Base-by-base conservation (phyloP, 495 filamentous ascomycete species). In the Aspergillus egyptiacus region DNA sequence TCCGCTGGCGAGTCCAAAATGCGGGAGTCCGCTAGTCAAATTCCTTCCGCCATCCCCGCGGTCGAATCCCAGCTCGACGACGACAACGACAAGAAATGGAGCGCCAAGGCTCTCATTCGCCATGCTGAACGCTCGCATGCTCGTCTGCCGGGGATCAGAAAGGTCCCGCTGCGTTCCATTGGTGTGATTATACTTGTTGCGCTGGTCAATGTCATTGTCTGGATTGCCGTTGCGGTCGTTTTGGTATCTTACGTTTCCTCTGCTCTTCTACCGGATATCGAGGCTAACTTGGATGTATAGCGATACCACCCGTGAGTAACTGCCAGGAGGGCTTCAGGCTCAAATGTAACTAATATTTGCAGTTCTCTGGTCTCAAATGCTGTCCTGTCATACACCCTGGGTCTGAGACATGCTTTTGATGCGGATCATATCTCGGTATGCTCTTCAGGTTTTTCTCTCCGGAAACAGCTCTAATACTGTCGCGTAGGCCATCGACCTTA, bases 391-490 rank as follows among this genome's bases (percentile, higher is more conserved):
- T 96, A 94, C 64, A 91, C 90, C 0, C 75, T 98, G 5, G 91
- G 93, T 6, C 77, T 98, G 17, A 81, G 93, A 43, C 91, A 98
- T 75, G 93, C 93, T 3, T 82, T 96, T 39, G 93, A 96, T 62
- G 93, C 93, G 13, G 91, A 98, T 66, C 93, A 98, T 68, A 96
- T 98, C 66, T 83, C 85, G 40, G 79, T 83, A 67, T 23, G 57
- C 40, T 13, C 14, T 24, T 13, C 6, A 30, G 46, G 2, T 13
- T 28, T 8, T 5, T 13, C 27, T 15, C 20, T 15, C 3, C 14
- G 7, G 0, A 11, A 34, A 18, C 3, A 30, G 15, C 11, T 35
- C 23, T 35, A 48, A 46, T n/a, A n/a, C 34, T 56, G 25, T 0
- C 7, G 15, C 22, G 36, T 32, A 81, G 80, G 91, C 90, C 42